Percentiles rank a stretch among this genome's conserved stretches.
Evolutionary conservation across 345 rosid species (phyloP).

Genomic region (Hibiscus trionum): DNA sequence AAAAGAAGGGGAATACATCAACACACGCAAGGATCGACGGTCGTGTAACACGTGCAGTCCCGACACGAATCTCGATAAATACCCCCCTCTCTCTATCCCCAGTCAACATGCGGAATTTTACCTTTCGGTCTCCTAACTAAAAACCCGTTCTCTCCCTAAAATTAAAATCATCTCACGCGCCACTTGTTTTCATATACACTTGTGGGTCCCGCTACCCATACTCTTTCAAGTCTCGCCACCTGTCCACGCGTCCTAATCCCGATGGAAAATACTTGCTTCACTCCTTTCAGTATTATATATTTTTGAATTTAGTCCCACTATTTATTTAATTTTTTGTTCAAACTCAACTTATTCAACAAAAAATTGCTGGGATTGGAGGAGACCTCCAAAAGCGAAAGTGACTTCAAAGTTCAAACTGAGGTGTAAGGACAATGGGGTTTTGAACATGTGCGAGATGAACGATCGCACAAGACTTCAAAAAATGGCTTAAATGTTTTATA

Average conservation of each 20-base stretch:
- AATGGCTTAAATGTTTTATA: too few species aligned
- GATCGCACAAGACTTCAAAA: too few species aligned
- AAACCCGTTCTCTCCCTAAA: background rate
- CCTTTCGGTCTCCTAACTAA: conserved; percentile 20
- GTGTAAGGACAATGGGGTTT: too few species aligned
- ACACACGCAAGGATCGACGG: conserved; percentile 17
- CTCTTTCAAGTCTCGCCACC: background rate
- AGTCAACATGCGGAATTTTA: conserved; percentile 22
- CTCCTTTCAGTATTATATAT: too few species aligned
- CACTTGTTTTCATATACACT: background rate
- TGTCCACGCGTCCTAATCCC: background rate
- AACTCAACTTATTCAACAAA: too few species aligned
- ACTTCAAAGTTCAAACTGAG: too few species aligned
- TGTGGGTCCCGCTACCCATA: background rate
- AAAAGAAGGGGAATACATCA: background rate
- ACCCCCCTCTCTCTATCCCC: background rate
- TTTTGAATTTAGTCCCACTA: too few species aligned
- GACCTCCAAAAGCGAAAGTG: too few species aligned
- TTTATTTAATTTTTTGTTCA: too few species aligned
- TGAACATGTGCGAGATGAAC: too few species aligned
- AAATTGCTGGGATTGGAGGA: too few species aligned
- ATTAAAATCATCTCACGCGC: conserved; percentile 7
- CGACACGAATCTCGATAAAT: conserved; percentile 25
- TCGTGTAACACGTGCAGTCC: conserved; percentile 23
- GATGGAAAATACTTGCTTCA: too few species aligned